Evolutionary conservation across 2,329 filamentous ascomycete species (phyloP).

Genomic region (Alternaria arborescens): DNA sequence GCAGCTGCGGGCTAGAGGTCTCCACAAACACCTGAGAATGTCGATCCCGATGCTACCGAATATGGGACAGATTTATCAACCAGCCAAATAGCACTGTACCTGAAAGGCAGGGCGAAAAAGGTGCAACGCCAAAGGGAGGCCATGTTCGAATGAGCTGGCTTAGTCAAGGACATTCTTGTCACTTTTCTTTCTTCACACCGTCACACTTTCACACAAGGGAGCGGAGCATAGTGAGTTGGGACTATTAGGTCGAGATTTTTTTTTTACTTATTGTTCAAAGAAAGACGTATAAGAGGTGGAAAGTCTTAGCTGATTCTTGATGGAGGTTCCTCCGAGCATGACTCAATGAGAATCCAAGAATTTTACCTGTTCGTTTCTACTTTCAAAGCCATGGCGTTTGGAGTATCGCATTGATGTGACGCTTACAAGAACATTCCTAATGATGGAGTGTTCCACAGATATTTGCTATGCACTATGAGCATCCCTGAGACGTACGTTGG

Average conservation of each 20-base stretch:
- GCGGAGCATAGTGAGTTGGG: background rate
- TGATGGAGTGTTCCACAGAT: background rate
- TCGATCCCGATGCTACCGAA: background rate
- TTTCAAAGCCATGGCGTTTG: background rate
- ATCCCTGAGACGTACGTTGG: background rate
- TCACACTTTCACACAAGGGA: background rate
- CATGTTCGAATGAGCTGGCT: slow-evolving; percentile 1
- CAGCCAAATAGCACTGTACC: background rate
- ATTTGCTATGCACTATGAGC: background rate
- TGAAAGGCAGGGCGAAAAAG: background rate
- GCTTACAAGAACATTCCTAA: background rate
- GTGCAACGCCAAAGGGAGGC: background rate
- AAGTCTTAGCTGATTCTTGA: background rate
- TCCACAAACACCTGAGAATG: background rate
- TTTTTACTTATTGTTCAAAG: slow-evolving; percentile 1
- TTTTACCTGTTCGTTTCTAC: background rate
- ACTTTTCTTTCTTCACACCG: slow-evolving; percentile 2
- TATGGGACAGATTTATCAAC: background rate
- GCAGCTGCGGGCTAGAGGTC: slow-evolving; percentile 34
- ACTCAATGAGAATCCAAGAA: background rate
- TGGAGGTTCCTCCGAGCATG: background rate
- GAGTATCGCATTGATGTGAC: background rate
- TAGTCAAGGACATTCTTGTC: background rate
- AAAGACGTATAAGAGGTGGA: background rate
- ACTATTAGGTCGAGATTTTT: background rate